A percentile compares a stretch with the other conserved stretches of the same genome.
These are phyloP conservation scores for Dalbergia cultrata DNA, from an alignment of 306 rosid species.

Conservation along the genomic window DNA sequence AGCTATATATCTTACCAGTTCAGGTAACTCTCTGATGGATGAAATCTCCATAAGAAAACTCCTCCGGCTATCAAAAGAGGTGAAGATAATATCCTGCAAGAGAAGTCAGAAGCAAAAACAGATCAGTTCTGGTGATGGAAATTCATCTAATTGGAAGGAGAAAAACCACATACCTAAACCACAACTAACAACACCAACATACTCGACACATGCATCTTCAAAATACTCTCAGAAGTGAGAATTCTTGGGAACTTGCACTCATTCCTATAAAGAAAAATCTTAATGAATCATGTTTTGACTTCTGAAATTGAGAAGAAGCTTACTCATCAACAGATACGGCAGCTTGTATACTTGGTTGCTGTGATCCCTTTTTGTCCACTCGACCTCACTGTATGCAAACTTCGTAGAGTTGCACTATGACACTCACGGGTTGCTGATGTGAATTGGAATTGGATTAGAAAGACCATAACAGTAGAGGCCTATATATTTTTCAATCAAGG, in stretches of 20 bases:
- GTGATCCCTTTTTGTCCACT: slow-evolving; percentile 34
- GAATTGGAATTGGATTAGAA: slow-evolving; percentile 57
- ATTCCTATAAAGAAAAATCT: background rate
- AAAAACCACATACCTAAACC: background rate
- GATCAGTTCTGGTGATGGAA: slow-evolving; percentile 29
- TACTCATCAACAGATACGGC: slow-evolving; percentile 45
- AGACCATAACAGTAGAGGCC: slow-evolving; percentile 23
- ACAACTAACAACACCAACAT: background rate
- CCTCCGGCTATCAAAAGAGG: slow-evolving; percentile 37
- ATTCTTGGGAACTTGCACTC: slow-evolving; percentile 1
- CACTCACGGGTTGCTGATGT: slow-evolving; percentile 59
- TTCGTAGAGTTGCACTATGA: slow-evolving; percentile 48
- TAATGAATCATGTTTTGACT: slow-evolving; percentile 8
- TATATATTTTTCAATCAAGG: slow-evolving; percentile 32
- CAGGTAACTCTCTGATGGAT: slow-evolving; percentile 62
- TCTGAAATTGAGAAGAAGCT: slow-evolving; percentile 44
- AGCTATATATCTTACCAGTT: slow-evolving; percentile 60
- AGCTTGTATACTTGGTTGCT: slow-evolving; percentile 48
- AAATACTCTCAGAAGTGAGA: background rate
- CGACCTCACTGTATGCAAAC: slow-evolving; percentile 46
- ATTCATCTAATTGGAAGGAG: slow-evolving; percentile 22
- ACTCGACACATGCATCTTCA: background rate
- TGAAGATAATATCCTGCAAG: slow-evolving; percentile 44
- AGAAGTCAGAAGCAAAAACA: slow-evolving; percentile 36
- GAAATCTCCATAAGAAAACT: slow-evolving; percentile 67